These are phyloP conservation scores for Globisporangium alternatum DNA, from an alignment of 352 stramenopile species.

Conservation along the genomic window DNA sequence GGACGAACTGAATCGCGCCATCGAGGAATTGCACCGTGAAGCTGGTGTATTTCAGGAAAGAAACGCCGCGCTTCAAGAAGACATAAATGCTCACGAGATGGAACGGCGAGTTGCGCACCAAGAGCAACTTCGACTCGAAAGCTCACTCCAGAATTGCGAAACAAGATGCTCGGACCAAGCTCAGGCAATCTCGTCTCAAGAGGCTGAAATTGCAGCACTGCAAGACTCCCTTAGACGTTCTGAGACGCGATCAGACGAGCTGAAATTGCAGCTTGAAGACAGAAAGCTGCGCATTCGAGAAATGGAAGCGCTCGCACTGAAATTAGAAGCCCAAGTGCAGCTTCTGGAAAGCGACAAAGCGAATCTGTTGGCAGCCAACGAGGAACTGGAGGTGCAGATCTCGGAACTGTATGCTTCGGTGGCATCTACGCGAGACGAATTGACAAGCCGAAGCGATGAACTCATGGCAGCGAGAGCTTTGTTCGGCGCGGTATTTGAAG, in stretches of 20 bases:
- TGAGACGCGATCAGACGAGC: not conserved
- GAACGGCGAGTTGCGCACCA: not conserved
- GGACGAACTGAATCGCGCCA: not conserved
- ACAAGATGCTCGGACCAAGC: not conserved
- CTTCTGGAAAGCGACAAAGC: not conserved
- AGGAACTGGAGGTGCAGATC: not conserved
- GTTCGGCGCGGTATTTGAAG: conserved; percentile 9
- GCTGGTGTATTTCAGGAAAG: not conserved
- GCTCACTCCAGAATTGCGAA: not conserved
- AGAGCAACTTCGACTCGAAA: not conserved
- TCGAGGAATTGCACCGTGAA: not conserved
- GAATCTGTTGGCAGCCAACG: not conserved
- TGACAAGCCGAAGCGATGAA: not conserved
- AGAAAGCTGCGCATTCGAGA: not conserved
- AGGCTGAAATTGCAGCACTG: not conserved
- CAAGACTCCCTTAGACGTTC: not conserved
- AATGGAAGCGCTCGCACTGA: not conserved
- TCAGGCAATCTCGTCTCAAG: not conserved
- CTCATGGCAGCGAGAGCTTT: conserved; percentile 5
- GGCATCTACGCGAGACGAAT: not conserved
- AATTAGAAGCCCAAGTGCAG: not conserved
- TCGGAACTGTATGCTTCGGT: not conserved
- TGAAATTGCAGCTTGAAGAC: not conserved
- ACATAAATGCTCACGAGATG: not conserved
- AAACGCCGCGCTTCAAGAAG: conserved; percentile 1